Conservation (phyloP, 2,329 filamentous ascomycete genomes). For the Neopestalotiopsis sp. region DNA sequence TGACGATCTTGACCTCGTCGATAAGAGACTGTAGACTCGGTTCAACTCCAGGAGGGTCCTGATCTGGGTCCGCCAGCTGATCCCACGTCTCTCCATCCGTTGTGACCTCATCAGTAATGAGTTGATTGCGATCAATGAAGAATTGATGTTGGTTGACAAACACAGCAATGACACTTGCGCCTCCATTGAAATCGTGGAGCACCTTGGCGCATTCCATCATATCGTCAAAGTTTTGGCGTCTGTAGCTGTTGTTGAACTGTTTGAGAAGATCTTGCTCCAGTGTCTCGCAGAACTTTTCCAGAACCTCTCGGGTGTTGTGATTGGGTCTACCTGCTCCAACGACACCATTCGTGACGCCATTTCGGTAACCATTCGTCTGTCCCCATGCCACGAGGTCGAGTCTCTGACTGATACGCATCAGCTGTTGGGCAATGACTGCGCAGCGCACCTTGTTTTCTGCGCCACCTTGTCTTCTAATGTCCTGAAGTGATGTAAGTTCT, state of each 20-base stretch:
- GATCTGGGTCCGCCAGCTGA: conserved; percentile 89
- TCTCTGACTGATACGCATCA: conserved; percentile 92
- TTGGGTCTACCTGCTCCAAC: conserved; percentile 48
- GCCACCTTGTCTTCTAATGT: conserved; percentile 82
- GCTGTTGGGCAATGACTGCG: conserved; percentile 89
- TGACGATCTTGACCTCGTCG: conserved; percentile 92
- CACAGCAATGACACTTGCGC: conserved; percentile 89
- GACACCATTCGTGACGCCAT: conserved; percentile 56
- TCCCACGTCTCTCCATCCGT: conserved; percentile 85
- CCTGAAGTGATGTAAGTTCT: conserved; percentile 84
- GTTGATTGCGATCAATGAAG: conserved; percentile 94
- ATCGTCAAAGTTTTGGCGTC: conserved; percentile 92
- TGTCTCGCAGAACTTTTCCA: conserved; percentile 96
- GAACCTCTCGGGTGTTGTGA: conserved; percentile 81
- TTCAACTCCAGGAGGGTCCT: conserved; percentile 89
- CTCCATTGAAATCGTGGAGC: conserved; percentile 93
- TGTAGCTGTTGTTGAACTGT: conserved; percentile 97
- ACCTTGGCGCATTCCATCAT: conserved; percentile 98
- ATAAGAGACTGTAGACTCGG: conserved; percentile 89
- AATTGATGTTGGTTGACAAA: conserved; percentile 99
- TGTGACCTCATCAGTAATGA: conserved; percentile 85
- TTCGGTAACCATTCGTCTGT: conserved; percentile 60
- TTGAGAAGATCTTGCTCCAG: conserved; percentile 93
- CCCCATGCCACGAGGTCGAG: conserved; percentile 81
- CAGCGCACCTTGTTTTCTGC: conserved; percentile 94